phyloP scores from a whole-genome alignment of 2,329 filamentous ascomycete genomes.

The Fusarium neocosmosporiellum region DNA sequence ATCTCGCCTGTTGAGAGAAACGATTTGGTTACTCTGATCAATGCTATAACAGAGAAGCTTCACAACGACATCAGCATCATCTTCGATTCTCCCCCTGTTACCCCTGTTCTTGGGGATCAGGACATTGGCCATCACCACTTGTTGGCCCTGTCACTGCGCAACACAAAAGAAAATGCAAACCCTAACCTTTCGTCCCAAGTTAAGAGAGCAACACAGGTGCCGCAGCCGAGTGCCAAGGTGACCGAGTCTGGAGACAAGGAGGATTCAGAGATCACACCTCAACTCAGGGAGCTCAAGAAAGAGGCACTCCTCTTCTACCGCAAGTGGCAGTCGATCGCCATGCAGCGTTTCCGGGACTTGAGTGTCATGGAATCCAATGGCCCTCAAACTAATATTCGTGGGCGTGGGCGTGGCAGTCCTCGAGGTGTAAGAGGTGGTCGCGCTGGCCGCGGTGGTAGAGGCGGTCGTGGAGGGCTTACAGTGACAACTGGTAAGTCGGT shows the following conservation, averaged over 20 bases:
- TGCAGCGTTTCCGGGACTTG: constrained; percentile 77
- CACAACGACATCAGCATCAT: constrained; percentile 62
- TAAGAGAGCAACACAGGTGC: constrained; percentile 7
- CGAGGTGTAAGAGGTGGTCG: constrained; percentile 44
- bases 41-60: constrained; percentile 66
- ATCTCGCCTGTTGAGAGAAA: constrained; percentile 61
- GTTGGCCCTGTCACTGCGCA: constrained; percentile 49
- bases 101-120: constrained; percentile 45
- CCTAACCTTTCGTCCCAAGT: constrained; percentile 8
- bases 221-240: constrained; percentile 41
- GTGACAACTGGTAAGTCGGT: constrained; percentile 51
- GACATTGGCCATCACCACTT: constrained; percentile 50
- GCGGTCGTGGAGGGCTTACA: constrained; percentile 42
- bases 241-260: constrained; percentile 47
- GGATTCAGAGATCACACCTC: constrained; percentile 52
- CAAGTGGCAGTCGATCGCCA: constrained; percentile 80
- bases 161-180: constrained; percentile 39
- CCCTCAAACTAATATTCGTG: constrained; percentile 43
- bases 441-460: constrained; percentile 49
- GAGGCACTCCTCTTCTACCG: constrained; percentile 78
- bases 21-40: constrained; percentile 64
- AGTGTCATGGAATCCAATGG: constrained; percentile 58
- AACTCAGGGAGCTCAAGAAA: constrained; percentile 74
- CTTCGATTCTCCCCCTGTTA: constrained; percentile 60
- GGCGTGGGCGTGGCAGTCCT: constrained; percentile 50